Conservation (phyloP, 768 basidiomycete genomes). For the Imleria badia region DNA sequence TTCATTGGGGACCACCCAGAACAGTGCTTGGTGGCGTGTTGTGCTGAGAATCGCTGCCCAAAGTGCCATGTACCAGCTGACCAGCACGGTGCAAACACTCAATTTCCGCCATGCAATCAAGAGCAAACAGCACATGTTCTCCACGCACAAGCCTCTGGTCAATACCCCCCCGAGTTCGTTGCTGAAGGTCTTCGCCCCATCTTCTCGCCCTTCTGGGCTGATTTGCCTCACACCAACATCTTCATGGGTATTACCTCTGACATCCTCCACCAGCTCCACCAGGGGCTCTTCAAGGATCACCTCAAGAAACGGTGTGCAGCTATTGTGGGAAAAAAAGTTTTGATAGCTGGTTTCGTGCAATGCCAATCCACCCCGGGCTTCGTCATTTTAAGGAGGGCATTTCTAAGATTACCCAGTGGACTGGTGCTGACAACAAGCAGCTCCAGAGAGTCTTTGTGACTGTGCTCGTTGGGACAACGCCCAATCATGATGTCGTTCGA, state of each 20-base stretch:
- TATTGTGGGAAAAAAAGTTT: not conserved
- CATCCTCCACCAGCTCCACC: not conserved
- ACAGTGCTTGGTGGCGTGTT: not conserved
- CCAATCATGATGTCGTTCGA: fast-evolving
- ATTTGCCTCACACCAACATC: not conserved
- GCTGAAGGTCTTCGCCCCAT: not conserved
- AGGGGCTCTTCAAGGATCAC: not conserved
- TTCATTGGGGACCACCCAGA: not conserved
- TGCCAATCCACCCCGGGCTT: not conserved
- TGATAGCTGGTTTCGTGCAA: not conserved
- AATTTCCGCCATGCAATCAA: not conserved
- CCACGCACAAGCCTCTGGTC: not conserved
- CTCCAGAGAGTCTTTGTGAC: not conserved
- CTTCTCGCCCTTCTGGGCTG: not conserved
- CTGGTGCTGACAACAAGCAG: too few species aligned
- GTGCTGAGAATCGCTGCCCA: too few species aligned
- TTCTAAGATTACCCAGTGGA: not conserved
- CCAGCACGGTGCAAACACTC: not conserved
- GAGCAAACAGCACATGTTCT: not conserved
- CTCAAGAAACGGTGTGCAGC: not conserved
- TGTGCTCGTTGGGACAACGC: not conserved
- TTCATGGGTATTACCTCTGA: not conserved
- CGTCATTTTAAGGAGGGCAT: not conserved
- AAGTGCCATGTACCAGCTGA: too few species aligned
- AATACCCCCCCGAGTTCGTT: not conserved